Evolutionary conservation across 306 rosid genomes (phyloP), one percentile per base, ranked within the genome.

Genomic region (Sphenostylis stenocarpa): DNA sequence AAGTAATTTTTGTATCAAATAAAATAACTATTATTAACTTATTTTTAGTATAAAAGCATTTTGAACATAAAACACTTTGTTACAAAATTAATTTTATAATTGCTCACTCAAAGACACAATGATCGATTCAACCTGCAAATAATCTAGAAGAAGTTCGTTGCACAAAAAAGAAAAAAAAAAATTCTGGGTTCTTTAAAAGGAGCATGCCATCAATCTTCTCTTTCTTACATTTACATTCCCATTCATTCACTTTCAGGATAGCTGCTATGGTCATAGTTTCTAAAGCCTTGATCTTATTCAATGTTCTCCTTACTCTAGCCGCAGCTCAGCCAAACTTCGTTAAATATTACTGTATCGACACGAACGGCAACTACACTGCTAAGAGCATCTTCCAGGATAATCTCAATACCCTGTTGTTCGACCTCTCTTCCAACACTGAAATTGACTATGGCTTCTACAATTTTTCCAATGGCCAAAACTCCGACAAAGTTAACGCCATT

Each of bases 401-500:
- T 41, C 88, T 72, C 7, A 16, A 55, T 1, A 9, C 67, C 3
- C 69, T 85, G 9, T 17, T 85, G 4, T 51, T 67, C 38, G 49
- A 31, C 1, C 41, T 85, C 45, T 14, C 29, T 47, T 69, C 86
- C 63, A 20, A 78, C 82, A 78, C 28, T 2, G 5, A 48, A 55
- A 81, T 56, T 4, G 36, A 48, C 41, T 78, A 82, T 5, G 86
- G 88, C 5, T 85, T 78, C 81, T 78, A 78, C 79, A 78, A 70
- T 41, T 21, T 23, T 43, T 77, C 88, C 0, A 16, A 69, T 1
- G 85, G 85, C 9, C 9, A 63, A 20, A 3, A 21, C 31, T 1
- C 72, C 0, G 61, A 81, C 44, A 73, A 8, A 78, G 75, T 74
- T 0, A 21, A 67, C 26, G 45, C 33, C 0, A 47, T 75, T 4